Conservation (phyloP, 805 yeast species). For the Sporopachydermia quercuum region DNA sequence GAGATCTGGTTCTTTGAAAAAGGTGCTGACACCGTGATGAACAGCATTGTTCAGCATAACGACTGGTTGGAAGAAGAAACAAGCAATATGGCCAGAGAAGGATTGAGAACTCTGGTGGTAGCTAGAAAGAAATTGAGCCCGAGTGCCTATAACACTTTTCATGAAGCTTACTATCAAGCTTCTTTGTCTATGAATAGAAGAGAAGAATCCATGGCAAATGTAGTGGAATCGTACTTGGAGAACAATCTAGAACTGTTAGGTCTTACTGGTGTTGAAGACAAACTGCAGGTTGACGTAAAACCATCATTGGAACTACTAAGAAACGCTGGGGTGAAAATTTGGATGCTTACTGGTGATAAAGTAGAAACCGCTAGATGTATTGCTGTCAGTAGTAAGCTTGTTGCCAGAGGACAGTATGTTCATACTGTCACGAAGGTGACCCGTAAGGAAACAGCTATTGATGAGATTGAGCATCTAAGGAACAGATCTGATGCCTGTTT, state of each 20-base stretch:
- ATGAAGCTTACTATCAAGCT: constrained; percentile 52
- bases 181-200: constrained; percentile 67
- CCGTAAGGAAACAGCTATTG: constrained; percentile 51
- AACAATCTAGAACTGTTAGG: constrained; percentile 77
- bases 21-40: constrained; percentile 96
- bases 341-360: constrained; percentile 99
- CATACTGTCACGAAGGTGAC: constrained; percentile 63
- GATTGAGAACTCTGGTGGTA: constrained; percentile 84
- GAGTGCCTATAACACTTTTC: constrained; percentile 46
- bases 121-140: constrained; percentile 62
- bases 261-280: constrained; percentile 94
- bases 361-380: constrained; percentile 98
- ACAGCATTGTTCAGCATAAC: constrained; percentile 60
- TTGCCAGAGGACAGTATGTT: constrained; percentile 86
- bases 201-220: constrained; percentile 57
- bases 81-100: constrained; percentile 96
- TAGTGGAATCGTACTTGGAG: constrained; percentile 58
- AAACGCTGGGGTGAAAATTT: constrained; percentile 92
- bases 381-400: constrained; percentile 86
- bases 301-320: constrained; percentile 81
- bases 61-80: constrained; percentile 99
- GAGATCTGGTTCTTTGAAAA: constrained; percentile 80
- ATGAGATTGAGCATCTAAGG: constrained; percentile 57
- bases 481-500: constrained; percentile 56
- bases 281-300: constrained; percentile 81